Evolutionary conservation across 2,329 filamentous ascomycete genomes (phyloP).

Genomic region (Aspergillus sp.): DNA sequence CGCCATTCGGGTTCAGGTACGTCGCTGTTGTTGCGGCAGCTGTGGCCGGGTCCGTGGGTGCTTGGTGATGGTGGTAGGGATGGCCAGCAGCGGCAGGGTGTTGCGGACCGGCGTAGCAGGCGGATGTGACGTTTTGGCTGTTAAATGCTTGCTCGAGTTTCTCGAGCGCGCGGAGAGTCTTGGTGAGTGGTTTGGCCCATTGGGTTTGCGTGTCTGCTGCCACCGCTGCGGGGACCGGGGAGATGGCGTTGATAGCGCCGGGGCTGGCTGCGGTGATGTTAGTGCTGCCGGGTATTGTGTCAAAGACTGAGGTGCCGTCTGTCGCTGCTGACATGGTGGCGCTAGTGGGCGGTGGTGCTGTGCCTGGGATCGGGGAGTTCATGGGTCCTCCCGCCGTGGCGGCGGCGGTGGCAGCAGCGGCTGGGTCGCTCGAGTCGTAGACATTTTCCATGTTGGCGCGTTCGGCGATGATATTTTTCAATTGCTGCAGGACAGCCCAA

Average conservation of each 20-base stretch:
- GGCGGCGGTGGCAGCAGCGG: constrained; percentile 7
- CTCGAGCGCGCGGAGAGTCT: constrained; percentile 38
- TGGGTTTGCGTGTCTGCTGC: constrained; percentile 32
- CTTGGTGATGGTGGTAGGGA: too few species aligned
- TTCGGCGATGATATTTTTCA: constrained; percentile 39
- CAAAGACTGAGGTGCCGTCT: constrained; percentile 7
- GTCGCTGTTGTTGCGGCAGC: constrained; percentile 12
- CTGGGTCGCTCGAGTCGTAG: constrained; percentile 13
- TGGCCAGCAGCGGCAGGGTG: too few species aligned
- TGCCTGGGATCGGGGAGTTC: constrained; percentile 10
- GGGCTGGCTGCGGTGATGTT: constrained; percentile 22
- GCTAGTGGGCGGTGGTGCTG: constrained; percentile 6
- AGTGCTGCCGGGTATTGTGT: constrained; percentile 22
- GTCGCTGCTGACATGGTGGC: not conserved
- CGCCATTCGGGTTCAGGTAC: constrained; percentile 13
- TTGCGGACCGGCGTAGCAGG: too few species aligned
- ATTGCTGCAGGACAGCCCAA: constrained; percentile 32
- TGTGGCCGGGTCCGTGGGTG: not conserved
- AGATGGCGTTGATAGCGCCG: constrained; percentile 18
- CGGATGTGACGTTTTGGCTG: constrained; percentile 11
- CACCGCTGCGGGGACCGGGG: constrained; percentile 20
- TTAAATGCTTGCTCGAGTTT: constrained; percentile 37
- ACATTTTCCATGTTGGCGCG: constrained; percentile 31
- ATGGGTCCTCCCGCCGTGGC: constrained; percentile 4
- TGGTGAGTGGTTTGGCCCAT: constrained; percentile 40